Conservation (phyloP, 805 yeast genomes). For the Starmerella potacharoeniae region DNA sequence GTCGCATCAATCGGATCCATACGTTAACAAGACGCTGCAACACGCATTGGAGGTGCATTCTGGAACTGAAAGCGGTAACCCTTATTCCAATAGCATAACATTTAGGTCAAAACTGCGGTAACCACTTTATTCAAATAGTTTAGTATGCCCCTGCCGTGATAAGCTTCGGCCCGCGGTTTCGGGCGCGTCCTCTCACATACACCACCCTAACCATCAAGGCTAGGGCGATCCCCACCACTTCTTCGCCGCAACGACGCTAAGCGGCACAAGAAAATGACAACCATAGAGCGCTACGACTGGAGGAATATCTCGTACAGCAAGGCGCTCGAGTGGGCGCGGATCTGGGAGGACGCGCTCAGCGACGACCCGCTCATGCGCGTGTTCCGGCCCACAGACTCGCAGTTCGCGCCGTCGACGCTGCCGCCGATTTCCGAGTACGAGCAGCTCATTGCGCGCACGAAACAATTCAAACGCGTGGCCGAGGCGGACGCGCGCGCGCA, state of each 20-base stretch:
- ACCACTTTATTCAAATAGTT: no score
- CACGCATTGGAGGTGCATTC: no score
- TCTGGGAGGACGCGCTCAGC: conserved; percentile 4
- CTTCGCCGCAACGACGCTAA: not conserved
- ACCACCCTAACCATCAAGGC: not conserved
- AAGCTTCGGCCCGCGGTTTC: no score
- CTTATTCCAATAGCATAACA: no score
- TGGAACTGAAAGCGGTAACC: no score
- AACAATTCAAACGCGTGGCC: not conserved
- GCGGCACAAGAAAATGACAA: not conserved
- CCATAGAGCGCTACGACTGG: conserved; percentile 1
- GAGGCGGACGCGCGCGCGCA: not conserved
- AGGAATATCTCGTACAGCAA: not conserved
- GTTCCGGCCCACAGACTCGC: not conserved
- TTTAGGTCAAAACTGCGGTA: no score
- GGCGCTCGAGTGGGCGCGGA: not conserved
- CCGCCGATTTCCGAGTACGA: conserved; percentile 8
- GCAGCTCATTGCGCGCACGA: conserved; percentile 1
- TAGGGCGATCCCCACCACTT: not conserved
- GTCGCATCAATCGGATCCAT: no score
- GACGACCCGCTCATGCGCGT: conserved; percentile 4
- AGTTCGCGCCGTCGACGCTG: not conserved
- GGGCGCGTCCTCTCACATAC: no score
- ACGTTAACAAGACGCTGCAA: no score
- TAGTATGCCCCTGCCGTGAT: no score